Evolutionary conservation across 2,329 filamentous ascomycete genomes (phyloP).

Genomic region (Penicillium sclerotigenum): DNA sequence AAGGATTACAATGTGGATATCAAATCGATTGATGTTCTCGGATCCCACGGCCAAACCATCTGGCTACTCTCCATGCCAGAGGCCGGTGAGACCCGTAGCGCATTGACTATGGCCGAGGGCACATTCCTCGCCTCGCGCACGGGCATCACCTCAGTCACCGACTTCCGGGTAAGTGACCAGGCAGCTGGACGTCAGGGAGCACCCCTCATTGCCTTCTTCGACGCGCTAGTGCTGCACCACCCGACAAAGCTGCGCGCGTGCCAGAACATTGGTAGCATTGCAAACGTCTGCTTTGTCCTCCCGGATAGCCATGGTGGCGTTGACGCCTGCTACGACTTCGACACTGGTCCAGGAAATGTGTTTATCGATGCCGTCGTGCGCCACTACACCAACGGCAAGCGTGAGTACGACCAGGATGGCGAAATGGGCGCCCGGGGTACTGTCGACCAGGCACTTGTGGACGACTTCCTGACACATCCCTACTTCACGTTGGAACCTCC

Average conservation of each 20-base stretch:
- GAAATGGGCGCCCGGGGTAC: conserved; percentile 50
- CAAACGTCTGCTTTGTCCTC: conserved; percentile 54
- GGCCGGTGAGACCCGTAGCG: conserved; percentile 45
- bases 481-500: conserved; percentile 54
- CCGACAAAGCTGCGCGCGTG: conserved; percentile 57
- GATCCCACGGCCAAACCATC: conserved; percentile 59
- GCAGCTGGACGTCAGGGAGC: conserved; percentile 56
- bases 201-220: conserved; percentile 57
- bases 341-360: conserved; percentile 56
- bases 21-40: conserved; percentile 52
- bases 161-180: conserved; percentile 57
- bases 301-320: conserved; percentile 22
- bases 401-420: conserved; percentile 53
- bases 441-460: conserved; percentile 52
- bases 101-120: conserved; percentile 58
- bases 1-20: conserved; percentile 44
- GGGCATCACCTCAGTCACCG: conserved; percentile 58
- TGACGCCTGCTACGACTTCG: conserved; percentile 50
- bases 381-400: conserved; percentile 51
- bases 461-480: conserved; percentile 49
- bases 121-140: conserved; percentile 54
- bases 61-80: conserved; percentile 56
- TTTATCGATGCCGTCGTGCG: conserved; percentile 58
- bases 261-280: conserved; percentile 61
- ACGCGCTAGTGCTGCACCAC: conserved; percentile 55